Conservation (phyloP, 2,329 filamentous ascomycete species). For the Calonectria crousiana region DNA sequence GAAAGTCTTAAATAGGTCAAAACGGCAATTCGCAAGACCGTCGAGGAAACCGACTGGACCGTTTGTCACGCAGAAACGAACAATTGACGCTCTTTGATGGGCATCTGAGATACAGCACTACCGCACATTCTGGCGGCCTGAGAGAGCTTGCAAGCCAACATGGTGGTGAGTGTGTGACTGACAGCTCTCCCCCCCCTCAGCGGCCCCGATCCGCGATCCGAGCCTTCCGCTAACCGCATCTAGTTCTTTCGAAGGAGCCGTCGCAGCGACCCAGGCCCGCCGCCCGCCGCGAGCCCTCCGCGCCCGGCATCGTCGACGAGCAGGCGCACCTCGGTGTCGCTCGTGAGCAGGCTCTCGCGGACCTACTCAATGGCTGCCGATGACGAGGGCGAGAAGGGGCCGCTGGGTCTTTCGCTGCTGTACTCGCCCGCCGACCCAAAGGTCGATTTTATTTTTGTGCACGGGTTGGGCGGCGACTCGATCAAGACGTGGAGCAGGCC, state of each 20-base stretch:
- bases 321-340: neutral
- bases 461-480: slow-evolving; percentile 54
- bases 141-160: neutral
- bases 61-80: neutral
- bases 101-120: neutral
- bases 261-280: neutral
- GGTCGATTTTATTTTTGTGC: slow-evolving; percentile 52
- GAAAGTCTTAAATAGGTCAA: neutral
- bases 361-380: neutral
- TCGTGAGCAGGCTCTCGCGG: neutral
- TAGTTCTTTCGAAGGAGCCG: slow-evolving; percentile 8
- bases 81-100: neutral
- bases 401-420: slow-evolving; percentile 38
- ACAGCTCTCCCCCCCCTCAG: neutral
- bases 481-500: slow-evolving; percentile 53
- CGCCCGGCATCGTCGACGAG: neutral
- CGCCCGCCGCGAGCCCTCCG: neutral
- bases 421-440: slow-evolving; percentile 35
- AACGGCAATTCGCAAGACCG: neutral
- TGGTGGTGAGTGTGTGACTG: neutral
- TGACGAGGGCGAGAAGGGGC: slow-evolving; percentile 8
- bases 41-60: neutral
- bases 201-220: neutral
- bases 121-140: neutral
- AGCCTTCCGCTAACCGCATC: neutral